phyloP scores from a whole-genome alignment of 371 early-diverging fungal genomes.

The Rhizopus microsporus region DNA sequence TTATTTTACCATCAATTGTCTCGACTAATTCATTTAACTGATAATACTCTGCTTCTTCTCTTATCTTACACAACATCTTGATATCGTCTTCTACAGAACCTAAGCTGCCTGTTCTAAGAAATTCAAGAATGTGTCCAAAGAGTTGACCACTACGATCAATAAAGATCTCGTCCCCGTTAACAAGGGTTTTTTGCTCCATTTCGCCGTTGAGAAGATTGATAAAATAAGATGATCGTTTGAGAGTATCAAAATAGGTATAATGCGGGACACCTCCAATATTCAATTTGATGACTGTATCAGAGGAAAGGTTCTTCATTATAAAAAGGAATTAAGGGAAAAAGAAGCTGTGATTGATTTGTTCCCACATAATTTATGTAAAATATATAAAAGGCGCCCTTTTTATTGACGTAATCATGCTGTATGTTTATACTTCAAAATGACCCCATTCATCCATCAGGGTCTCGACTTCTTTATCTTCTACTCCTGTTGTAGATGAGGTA shows the following conservation, averaged over 20 bases:
- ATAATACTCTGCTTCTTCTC: slow-evolving; percentile 5
- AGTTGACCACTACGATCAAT: background rate
- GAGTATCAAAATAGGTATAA: background rate
- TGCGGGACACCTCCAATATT: slow-evolving; percentile 3
- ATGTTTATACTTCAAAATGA: slow-evolving; percentile 33
- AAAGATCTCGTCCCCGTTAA: slow-evolving; percentile 2
- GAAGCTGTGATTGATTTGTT: background rate
- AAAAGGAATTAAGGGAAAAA: background rate
- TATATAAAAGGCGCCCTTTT: background rate
- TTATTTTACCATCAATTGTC: background rate
- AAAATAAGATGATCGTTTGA: background rate
- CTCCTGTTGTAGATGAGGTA: slow-evolving; percentile 11
- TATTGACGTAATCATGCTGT: background rate
- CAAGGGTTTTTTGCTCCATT: background rate
- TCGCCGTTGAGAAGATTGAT: slow-evolving; percentile 1
- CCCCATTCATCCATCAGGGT: slow-evolving; percentile 39
- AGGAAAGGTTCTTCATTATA: background rate
- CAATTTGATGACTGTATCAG: background rate
- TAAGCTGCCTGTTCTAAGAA: background rate
- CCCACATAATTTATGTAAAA: background rate
- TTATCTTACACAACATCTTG: background rate
- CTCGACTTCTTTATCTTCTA: slow-evolving; percentile 37
- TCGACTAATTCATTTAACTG: background rate
- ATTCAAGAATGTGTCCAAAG: background rate
- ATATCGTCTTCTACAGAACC: background rate